Percentiles rank a stretch among this genome's conserved stretches.
Conservation (phyloP, 768 basidiomycete species). For the Russula sp. region DNA sequence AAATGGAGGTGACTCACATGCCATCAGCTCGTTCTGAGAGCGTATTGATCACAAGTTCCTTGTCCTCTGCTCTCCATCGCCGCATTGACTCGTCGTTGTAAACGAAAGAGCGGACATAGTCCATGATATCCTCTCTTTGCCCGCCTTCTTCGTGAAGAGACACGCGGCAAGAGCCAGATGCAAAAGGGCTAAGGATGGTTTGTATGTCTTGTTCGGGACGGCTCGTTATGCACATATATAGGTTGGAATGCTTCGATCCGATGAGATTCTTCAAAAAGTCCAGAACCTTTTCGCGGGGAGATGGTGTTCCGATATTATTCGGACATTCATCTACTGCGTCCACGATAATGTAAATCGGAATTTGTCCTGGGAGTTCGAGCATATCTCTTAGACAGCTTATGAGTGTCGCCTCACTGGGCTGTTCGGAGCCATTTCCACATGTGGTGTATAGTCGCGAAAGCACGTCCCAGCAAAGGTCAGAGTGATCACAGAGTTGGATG, state of each 20-base stretch:
- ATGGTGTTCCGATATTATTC: not conserved
- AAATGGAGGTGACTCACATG: not conserved
- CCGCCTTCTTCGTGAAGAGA: not conserved
- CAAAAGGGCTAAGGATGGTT: not conserved
- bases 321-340: not conserved
- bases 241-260: not conserved
- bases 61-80: not conserved
- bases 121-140: not conserved
- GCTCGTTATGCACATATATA: not conserved
- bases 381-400: not conserved
- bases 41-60: not conserved
- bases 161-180: not conserved
- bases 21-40: not conserved
- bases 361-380: not conserved
- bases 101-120: not conserved
- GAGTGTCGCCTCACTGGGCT: not conserved
- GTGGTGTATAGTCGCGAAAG: not conserved
- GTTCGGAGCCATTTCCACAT: not conserved
- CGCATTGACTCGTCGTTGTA: not conserved
- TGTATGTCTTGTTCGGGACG: not conserved
- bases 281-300: not conserved
- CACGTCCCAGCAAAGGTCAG: not conserved
- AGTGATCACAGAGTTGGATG: not conserved
- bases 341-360: not conserved
- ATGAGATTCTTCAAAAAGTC: not conserved